Evolutionary conservation across 768 basidiomycete species (phyloP).

Genomic region (Grammothele lineata): DNA sequence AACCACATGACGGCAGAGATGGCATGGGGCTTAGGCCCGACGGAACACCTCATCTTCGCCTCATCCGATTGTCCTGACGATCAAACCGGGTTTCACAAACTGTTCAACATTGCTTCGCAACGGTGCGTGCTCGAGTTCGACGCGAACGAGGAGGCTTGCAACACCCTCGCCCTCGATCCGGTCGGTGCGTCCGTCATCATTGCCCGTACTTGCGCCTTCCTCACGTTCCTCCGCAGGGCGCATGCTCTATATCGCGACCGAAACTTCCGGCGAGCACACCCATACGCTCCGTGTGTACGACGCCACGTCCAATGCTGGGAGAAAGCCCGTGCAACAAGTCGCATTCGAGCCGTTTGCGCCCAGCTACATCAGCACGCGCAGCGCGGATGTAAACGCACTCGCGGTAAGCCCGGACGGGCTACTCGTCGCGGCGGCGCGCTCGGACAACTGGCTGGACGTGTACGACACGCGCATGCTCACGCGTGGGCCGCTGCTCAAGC

Average conservation of each 20-base stretch:
- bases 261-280: background rate
- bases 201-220: no score
- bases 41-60: constrained; percentile 6
- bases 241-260: constrained; percentile 8
- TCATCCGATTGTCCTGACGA: constrained; percentile 3
- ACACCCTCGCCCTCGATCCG: constrained; percentile 5
- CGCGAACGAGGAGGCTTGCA: constrained; percentile 7
- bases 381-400: constrained; percentile 42
- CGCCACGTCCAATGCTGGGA: background rate
- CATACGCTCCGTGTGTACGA: constrained; percentile 12
- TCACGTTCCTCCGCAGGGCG: constrained; percentile 1
- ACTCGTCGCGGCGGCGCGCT: constrained; percentile 56
- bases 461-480: constrained; percentile 58
- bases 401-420: constrained; percentile 58
- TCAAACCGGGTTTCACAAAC: constrained; percentile 9
- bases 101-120: constrained; percentile 3
- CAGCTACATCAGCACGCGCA: constrained; percentile 12
- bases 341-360: constrained; percentile 12
- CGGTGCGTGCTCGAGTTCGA: constrained; percentile 7
- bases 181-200: no score
- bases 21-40: constrained; percentile 6
- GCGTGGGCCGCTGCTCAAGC: constrained; percentile 42
- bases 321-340: constrained; percentile 2
- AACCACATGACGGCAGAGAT: constrained; percentile 12
- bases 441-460: constrained; percentile 54